These are phyloP conservation scores for Copromyces sp. DNA, from an alignment of 495 filamentous ascomycete species.

Conservation along the genomic window DNA sequence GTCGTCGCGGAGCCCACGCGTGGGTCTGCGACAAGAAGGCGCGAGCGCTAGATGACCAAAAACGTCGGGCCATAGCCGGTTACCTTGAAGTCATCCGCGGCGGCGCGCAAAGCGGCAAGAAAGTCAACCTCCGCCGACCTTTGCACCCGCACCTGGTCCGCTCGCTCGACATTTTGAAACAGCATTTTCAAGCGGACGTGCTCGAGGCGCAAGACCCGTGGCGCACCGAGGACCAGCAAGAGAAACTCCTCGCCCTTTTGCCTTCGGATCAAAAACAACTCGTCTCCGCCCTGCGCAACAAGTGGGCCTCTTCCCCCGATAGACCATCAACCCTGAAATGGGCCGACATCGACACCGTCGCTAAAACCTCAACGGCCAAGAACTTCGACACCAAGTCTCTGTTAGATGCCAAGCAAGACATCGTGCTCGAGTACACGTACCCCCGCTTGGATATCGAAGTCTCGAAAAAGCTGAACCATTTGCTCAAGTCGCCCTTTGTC, in stretches of 20 bases:
- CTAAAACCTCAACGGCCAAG: conserved; percentile 54
- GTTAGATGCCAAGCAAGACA: conserved; percentile 84
- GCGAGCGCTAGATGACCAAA: conserved; percentile 69
- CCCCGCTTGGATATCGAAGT: conserved; percentile 95
- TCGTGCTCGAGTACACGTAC: conserved; percentile 94
- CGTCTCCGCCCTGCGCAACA: conserved; percentile 66
- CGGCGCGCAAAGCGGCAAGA: conserved; percentile 75
- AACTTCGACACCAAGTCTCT: conserved; percentile 54
- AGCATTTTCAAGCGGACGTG: conserved; percentile 69
- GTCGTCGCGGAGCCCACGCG: conserved; percentile 89
- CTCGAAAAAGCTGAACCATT: conserved; percentile 92
- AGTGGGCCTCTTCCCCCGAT: conserved; percentile 77
- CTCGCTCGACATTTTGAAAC: conserved; percentile 70
- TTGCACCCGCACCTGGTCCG: conserved; percentile 84
- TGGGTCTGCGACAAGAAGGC: conserved; percentile 96
- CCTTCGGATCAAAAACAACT: conserved; percentile 54
- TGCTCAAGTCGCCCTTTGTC: conserved; percentile 93
- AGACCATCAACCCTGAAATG: conserved; percentile 72
- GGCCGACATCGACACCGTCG: conserved; percentile 83
- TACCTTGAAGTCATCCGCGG: conserved; percentile 84
- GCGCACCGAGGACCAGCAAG: conserved; percentile 50
- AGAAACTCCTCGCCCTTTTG: conserved; percentile 65
- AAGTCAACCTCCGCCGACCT: conserved; percentile 74
- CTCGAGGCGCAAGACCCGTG: conserved; percentile 83
- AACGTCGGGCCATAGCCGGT: conserved; percentile 68